A percentile compares a stretch with the other conserved stretches of the same genome.
Evolutionary conservation across 306 rosid genomes (phyloP).

Genomic region (Medicago arabica): DNA sequence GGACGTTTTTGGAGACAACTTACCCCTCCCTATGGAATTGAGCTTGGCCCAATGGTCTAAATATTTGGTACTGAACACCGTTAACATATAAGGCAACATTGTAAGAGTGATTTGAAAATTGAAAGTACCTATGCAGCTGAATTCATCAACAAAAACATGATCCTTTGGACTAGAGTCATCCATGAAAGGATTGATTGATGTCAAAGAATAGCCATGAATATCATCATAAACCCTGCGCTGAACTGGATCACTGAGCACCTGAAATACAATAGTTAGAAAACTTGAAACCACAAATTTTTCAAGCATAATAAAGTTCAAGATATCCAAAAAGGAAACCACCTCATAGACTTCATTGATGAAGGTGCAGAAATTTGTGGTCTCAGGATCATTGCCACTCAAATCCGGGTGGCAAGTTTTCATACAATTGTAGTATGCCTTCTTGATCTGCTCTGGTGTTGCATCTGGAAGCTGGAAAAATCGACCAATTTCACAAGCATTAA

Average conservation of each 20-base stretch:
- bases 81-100: constrained; percentile 18
- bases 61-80: not conserved
- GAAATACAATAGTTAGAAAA: constrained; percentile 53
- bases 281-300: not conserved
- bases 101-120: not conserved
- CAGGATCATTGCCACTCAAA: constrained; percentile 82
- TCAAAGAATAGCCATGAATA: constrained; percentile 91
- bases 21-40: no score
- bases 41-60: not conserved
- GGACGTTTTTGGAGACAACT: no score
- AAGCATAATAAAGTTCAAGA: constrained; percentile 28
- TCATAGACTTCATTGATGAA: constrained; percentile 89
- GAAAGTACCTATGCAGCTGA: constrained; percentile 87
- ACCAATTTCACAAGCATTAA: constrained; percentile 39
- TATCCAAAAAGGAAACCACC: constrained; percentile 55
- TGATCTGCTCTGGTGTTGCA: constrained; percentile 81
- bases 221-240: constrained; percentile 95
- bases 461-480: constrained; percentile 76
- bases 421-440: constrained; percentile 89
- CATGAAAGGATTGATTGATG: constrained; percentile 81
- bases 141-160: constrained; percentile 90
- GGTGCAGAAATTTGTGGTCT: constrained; percentile 86
- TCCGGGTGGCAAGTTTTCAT: constrained; percentile 99
- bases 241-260: constrained; percentile 95
- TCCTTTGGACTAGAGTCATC: constrained; percentile 72